These are phyloP conservation scores for Entophlyctis luteolus DNA, from an alignment of 192 early-diverging fungal species.

Conservation along the genomic window DNA sequence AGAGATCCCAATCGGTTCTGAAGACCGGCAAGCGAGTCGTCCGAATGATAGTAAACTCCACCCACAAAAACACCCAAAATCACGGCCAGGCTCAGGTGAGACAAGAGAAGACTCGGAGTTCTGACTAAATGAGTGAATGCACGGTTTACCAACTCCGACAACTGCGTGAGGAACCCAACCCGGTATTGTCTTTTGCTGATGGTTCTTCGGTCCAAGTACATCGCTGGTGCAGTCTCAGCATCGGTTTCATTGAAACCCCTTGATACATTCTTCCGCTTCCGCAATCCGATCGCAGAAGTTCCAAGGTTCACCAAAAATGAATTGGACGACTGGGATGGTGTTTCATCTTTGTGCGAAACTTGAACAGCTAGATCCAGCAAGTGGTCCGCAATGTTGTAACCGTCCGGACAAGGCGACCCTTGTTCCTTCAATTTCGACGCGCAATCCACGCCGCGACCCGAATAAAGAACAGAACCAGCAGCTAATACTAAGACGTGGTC, in stretches of 20 bases:
- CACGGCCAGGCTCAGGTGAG: conserved; percentile 47
- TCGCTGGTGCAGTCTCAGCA: too few species aligned
- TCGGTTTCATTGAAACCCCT: too few species aligned
- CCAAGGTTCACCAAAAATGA: not conserved
- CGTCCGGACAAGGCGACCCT: conserved; percentile 60
- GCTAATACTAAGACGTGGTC: conserved; percentile 73
- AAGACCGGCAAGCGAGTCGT: conserved; percentile 52
- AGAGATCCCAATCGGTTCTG: conserved; percentile 59
- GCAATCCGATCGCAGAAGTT: not conserved
- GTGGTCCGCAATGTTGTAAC: conserved; percentile 71
- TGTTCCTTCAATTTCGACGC: conserved; percentile 46
- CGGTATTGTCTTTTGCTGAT: not conserved
- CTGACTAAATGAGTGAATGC: conserved; percentile 36
- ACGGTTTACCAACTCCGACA: conserved; percentile 34
- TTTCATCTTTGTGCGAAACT: not conserved
- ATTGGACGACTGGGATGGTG: too few species aligned
- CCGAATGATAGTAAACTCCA: conserved; percentile 51
- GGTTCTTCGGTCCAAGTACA: too few species aligned
- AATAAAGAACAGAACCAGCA: conserved; percentile 64
- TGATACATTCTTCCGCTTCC: not conserved
- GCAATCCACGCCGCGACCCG: conserved; percentile 34
- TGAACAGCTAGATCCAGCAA: conserved; percentile 53
- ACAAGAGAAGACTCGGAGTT: conserved; percentile 36
- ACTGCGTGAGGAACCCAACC: conserved; percentile 42
- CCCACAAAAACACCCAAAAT: conserved; percentile 53